Percentiles rank a stretch among this genome's conserved stretches.
These are phyloP conservation scores for Ilex paraguariensis DNA, from an alignment of 305 asterid genomes.

Conservation along the genomic window DNA sequence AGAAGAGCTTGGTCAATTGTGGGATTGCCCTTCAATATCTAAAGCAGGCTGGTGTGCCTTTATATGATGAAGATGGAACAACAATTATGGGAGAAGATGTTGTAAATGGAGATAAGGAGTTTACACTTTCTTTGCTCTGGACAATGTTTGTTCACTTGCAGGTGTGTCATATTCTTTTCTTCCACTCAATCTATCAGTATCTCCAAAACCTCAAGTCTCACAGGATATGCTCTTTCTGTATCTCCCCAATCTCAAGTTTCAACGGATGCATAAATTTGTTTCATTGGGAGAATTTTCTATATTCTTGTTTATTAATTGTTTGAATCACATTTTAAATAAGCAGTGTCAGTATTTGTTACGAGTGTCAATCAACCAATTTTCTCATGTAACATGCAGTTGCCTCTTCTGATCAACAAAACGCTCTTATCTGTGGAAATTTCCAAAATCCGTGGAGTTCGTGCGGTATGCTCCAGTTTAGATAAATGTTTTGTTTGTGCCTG, in stretches of 20 bases:
- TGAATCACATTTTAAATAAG: no score
- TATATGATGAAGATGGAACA: constrained; percentile 75
- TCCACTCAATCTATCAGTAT: constrained; percentile 1
- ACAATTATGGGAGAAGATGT: constrained; percentile 69
- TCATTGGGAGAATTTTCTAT: no score
- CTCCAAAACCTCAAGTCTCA: background rate
- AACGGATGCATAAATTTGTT: no score
- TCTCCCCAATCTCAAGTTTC: background rate
- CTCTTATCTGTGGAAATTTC: constrained; percentile 66
- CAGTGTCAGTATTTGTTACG: no score
- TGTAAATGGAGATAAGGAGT: constrained; percentile 80
- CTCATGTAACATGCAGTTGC: constrained; percentile 56
- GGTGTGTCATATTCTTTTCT: constrained; percentile 34
- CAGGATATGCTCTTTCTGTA: background rate
- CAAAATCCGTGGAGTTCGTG: constrained; percentile 53
- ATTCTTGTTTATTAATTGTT: no score
- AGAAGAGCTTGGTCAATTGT: constrained; percentile 73
- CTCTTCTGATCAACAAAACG: constrained; percentile 63
- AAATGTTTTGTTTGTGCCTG: constrained; percentile 17
- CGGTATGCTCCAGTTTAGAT: constrained; percentile 46
- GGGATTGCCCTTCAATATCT: constrained; percentile 71
- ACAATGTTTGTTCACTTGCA: constrained; percentile 89
- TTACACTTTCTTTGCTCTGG: constrained; percentile 80
- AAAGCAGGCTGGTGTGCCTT: constrained; percentile 59
- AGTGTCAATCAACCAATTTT: background rate